Conservation (phyloP, 2,329 filamentous ascomycete genomes). For the Periglandula ipomoeae region DNA sequence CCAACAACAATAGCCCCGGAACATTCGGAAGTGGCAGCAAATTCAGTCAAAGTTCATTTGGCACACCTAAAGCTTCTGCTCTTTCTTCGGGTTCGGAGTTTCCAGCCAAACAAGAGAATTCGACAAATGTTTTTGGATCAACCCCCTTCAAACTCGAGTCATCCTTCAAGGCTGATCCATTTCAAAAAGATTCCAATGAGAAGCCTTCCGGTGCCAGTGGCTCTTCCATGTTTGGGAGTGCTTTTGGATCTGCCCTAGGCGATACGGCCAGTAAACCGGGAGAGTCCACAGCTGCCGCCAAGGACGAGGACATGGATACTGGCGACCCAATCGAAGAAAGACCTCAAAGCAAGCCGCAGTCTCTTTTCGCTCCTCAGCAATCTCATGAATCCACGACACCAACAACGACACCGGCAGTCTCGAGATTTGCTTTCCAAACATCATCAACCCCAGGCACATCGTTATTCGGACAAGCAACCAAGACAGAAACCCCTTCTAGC, state of each 20-base stretch:
- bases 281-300: slow-evolving; percentile 24
- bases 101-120: slow-evolving; percentile 18
- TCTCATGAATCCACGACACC: slow-evolving; percentile 36
- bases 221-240: slow-evolving; percentile 49
- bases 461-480: slow-evolving; percentile 26
- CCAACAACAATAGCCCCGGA: slow-evolving; percentile 24
- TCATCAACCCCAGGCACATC: slow-evolving; percentile 24
- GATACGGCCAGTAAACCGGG: slow-evolving; percentile 32
- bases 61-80: slow-evolving; percentile 12
- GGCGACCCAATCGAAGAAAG: slow-evolving; percentile 24
- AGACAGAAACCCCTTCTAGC: slow-evolving; percentile 14
- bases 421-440: slow-evolving; percentile 33
- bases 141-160: slow-evolving; percentile 57
- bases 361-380: slow-evolving; percentile 18
- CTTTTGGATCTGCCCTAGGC: slow-evolving; percentile 50
- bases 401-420: slow-evolving; percentile 40
- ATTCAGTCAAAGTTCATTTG: slow-evolving; percentile 25
- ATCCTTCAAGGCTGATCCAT: slow-evolving; percentile 57
- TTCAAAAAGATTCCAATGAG: slow-evolving; percentile 48
- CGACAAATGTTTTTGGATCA: slow-evolving; percentile 34
- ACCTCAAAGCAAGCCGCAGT: slow-evolving; percentile 27
- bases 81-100: slow-evolving; percentile 18
- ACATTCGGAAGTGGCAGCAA: slow-evolving; percentile 30
- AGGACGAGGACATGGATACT: slow-evolving; percentile 46
- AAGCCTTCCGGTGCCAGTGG: slow-evolving; percentile 33